Conservation (phyloP, 2,329 filamentous ascomycete genomes). For the Clarireedia paspali region DNA sequence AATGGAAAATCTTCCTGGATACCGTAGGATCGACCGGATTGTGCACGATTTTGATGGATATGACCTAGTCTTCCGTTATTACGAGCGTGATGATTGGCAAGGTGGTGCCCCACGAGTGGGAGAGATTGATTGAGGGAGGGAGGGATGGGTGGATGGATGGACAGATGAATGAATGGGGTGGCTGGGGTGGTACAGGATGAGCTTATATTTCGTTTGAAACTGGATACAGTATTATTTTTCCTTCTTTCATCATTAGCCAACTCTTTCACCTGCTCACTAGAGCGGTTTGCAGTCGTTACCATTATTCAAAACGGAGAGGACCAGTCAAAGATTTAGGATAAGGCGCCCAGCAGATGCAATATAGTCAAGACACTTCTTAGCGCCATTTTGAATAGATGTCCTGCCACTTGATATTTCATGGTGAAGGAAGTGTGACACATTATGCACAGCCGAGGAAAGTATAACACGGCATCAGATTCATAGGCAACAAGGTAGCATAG, state of each 20-base stretch:
- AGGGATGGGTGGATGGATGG: background rate
- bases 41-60: conserved; percentile 98
- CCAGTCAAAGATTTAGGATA: background rate
- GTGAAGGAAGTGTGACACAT: background rate
- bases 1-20: conserved; percentile 71
- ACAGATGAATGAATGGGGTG: background rate
- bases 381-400: background rate
- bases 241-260: background rate
- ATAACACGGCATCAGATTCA: background rate
- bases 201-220: background rate
- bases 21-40: conserved; percentile 84
- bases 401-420: background rate
- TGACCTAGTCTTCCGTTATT: conserved; percentile 93
- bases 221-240: background rate
- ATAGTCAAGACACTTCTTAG: background rate
- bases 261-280: background rate
- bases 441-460: background rate
- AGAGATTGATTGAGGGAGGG: conserved; percentile 21
- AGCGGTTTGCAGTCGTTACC: background rate
- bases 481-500: background rate
- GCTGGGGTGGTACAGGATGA: background rate
- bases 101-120: conserved; percentile 27
- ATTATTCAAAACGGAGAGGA: background rate
- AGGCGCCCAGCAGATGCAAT: background rate
- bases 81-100: conserved; percentile 76